phyloP scores from a whole-genome alignment of 768 basidiomycete species.

The Naganishia antarctica region DNA sequence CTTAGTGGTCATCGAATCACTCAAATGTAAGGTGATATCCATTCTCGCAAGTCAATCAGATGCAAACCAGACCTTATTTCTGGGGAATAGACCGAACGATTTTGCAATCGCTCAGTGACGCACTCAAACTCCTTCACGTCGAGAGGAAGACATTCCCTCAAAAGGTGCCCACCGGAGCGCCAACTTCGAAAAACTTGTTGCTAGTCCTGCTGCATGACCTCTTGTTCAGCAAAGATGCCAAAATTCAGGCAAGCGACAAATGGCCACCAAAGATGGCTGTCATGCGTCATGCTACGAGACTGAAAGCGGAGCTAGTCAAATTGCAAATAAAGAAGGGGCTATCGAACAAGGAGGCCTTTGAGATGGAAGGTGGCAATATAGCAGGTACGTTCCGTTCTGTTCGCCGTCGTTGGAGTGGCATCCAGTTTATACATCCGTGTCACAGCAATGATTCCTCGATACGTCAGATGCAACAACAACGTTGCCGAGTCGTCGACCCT shows the following conservation, averaged over 20 bases:
- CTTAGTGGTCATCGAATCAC: conserved; percentile 77
- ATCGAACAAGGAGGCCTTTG: conserved; percentile 41
- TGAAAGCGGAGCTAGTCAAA: conserved; percentile 72
- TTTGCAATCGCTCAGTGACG: conserved; percentile 65
- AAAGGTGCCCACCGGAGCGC: conserved; percentile 34
- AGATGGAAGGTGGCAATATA: conserved; percentile 49
- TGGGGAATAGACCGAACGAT: conserved; percentile 64
- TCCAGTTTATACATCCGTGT: not conserved
- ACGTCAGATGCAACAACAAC: conserved; percentile 49
- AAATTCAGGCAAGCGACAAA: conserved; percentile 86
- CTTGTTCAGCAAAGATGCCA: conserved; percentile 62
- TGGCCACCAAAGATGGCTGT: conserved; percentile 77
- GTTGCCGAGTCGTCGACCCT: conserved; percentile 37
- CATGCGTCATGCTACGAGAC: conserved; percentile 78
- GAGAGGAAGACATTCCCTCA: conserved; percentile 68
- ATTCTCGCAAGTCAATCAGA: not conserved
- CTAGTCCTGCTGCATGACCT: conserved; percentile 88
- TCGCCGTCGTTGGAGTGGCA: not conserved
- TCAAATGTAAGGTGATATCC: conserved; percentile 67
- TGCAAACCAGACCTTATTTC: conserved; percentile 34
- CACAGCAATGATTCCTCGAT: conserved; percentile 37
- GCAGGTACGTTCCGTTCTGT: conserved; percentile 32
- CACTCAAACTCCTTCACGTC: conserved; percentile 64
- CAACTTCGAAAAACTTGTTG: conserved; percentile 63
- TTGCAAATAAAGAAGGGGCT: conserved; percentile 47